These are phyloP conservation scores for Marvania coccoides DNA, from an alignment of 139 green algal species.

Conservation along the genomic window DNA sequence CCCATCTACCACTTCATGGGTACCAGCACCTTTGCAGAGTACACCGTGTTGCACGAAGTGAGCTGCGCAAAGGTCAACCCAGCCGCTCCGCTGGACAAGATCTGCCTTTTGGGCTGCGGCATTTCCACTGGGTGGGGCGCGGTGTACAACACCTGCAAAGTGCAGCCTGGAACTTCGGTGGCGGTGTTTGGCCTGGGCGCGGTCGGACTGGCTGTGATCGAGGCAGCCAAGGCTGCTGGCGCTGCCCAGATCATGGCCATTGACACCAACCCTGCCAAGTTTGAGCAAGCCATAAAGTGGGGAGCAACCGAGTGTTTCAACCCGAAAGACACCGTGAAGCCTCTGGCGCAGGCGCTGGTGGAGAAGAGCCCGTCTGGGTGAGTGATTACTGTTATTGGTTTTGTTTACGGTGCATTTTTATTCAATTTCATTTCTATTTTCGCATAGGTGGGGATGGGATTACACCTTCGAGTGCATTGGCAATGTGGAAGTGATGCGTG, in stretches of 20 bases:
- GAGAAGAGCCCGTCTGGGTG: slow-evolving; percentile 68
- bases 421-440: too few relatives aligned
- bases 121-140: slow-evolving; percentile 78
- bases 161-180: slow-evolving; percentile 73
- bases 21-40: slow-evolving; percentile 94
- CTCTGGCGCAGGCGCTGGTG: slow-evolving; percentile 74
- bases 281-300: slow-evolving; percentile 67
- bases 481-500: slow-evolving; percentile 87
- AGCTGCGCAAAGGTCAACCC: slow-evolving; percentile 68
- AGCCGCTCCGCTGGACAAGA: slow-evolving; percentile 65
- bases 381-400: too few relatives aligned
- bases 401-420: too few relatives aligned
- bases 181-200: slow-evolving; percentile 84
- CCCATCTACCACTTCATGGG: slow-evolving; percentile 99
- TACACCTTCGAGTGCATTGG: slow-evolving; percentile 94
- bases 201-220: slow-evolving; percentile 85
- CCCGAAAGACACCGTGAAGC: slow-evolving; percentile 69
- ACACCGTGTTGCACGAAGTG: slow-evolving; percentile 94
- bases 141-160: slow-evolving; percentile 91
- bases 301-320: slow-evolving; percentile 85
- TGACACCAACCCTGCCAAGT: slow-evolving; percentile 88
- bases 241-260: slow-evolving; percentile 87
- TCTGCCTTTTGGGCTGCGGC: slow-evolving; percentile 88
- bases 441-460: slow-evolving; percentile 92
- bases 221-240: slow-evolving; percentile 62